Evolutionary conservation across 2,329 filamentous ascomycete species (phyloP).

Genomic region (Orbilia javanica): DNA sequence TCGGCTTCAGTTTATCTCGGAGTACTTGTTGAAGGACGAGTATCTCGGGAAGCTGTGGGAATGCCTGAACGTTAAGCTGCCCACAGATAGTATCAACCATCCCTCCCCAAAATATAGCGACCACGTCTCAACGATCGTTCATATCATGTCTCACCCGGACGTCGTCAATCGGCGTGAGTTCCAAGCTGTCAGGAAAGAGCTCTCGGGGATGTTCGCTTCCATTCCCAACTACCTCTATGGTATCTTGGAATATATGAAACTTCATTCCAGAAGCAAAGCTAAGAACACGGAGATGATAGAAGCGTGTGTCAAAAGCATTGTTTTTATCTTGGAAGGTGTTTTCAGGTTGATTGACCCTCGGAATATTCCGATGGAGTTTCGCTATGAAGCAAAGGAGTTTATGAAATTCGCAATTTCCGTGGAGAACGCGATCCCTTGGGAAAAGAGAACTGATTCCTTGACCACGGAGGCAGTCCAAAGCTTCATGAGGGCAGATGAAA

Average conservation of each 20-base stretch:
- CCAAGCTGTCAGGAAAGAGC: conserved; percentile 11
- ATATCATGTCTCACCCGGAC: conserved; percentile 43
- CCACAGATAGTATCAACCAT: conserved; percentile 27
- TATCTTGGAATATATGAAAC: conserved; percentile 22
- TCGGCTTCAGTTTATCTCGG: conserved; percentile 27
- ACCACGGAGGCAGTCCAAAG: not conserved
- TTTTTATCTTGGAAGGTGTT: conserved; percentile 38
- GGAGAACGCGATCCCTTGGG: conserved; percentile 7
- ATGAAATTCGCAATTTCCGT: conserved; percentile 21
- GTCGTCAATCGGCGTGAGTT: conserved; percentile 24
- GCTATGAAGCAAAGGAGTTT: conserved; percentile 30
- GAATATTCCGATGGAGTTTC: conserved; percentile 34
- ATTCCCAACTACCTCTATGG: conserved; percentile 42
- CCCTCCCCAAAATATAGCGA: conserved; percentile 37
- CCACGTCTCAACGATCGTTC: conserved; percentile 29
- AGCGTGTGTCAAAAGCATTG: conserved; percentile 2
- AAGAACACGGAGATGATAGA: conserved; percentile 11
- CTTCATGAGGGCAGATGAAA: conserved; percentile 5
- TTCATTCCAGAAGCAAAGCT: not conserved
- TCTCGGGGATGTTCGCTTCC: conserved; percentile 23
- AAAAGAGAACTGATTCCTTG: not conserved
- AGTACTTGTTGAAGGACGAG: conserved; percentile 28
- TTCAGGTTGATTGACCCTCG: conserved; percentile 26
- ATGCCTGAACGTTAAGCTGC: conserved; percentile 33
- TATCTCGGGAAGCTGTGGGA: conserved; percentile 37